A percentile compares a stretch with the other conserved stretches of the same genome.
Evolutionary conservation across 1,284 basidiomycete genomes (phyloP).

Genomic region (Moesziomyces antarcticus): DNA sequence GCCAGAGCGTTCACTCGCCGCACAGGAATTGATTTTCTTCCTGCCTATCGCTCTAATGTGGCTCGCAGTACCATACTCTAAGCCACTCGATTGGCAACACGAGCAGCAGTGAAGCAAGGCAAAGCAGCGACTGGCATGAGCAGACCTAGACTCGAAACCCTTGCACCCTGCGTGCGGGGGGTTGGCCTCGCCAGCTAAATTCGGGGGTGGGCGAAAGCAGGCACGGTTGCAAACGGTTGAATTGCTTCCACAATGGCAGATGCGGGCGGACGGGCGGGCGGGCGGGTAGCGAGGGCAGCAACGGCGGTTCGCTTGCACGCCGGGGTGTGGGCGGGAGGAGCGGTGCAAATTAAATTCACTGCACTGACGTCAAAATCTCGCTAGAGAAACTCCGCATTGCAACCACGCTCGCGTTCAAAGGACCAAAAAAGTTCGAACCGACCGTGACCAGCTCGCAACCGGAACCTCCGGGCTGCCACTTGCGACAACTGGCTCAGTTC

Average conservation of each 20-base stretch:
- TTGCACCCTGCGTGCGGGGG: too few relatives aligned
- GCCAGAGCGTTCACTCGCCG: not conserved
- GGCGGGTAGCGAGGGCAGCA: too few relatives aligned
- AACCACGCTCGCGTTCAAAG: not conserved
- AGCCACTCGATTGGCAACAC: not conserved
- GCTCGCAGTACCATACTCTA: not conserved
- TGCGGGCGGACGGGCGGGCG: not conserved
- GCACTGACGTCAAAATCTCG: conserved; percentile 20
- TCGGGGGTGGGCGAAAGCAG: not conserved
- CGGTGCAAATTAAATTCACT: not conserved
- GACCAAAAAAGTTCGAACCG: not conserved
- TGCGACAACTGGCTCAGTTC: not conserved
- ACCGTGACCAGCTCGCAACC: not conserved
- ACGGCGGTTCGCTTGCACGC: too few relatives aligned
- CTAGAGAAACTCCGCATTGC: conserved; percentile 21
- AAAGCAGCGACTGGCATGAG: not conserved
- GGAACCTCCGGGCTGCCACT: not conserved
- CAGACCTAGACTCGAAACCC: not conserved
- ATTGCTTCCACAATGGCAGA: not conserved
- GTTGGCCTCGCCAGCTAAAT: not conserved
- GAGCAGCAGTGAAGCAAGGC: not conserved
- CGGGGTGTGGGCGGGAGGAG: too few relatives aligned
- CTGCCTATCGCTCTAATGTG: not conserved
- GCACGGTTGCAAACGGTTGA: not conserved
- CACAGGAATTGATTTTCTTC: too few relatives aligned